Evolutionary conservation across 2,329 filamentous ascomycete genomes (phyloP), one percentile per base, ranked within the genome.

Genomic region (Ploettnerulaceae sp.): DNA sequence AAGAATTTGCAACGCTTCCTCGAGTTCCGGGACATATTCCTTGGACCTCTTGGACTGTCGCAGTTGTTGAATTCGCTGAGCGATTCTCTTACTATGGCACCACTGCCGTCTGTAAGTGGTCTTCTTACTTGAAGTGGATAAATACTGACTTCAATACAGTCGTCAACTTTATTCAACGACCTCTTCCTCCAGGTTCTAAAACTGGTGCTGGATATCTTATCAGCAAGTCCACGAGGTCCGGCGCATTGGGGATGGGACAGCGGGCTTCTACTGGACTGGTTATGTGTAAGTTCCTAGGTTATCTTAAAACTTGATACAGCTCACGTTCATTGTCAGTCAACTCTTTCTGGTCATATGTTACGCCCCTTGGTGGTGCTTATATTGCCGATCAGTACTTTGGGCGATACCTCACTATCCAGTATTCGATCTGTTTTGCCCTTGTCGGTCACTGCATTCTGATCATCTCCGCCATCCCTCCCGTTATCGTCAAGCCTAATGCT

Each of bases 21-120:
- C 77, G 79, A 57, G 75, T 84, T 20, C 77, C 79, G 8, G 81
- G 78, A n/a, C 35, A 24, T 5, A 56, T 57, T 24, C 55, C 55
- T 20, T 57, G 47, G 51, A 41, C 47, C n/a, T 54, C 48, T 6
- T 57, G 49, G 43, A 79, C 73, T 11, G 71, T 83, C 40, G 77
- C 75, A 1, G 76, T 82, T 54, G 72, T 82, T 39, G 79, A 83
- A 63, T 61, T 82, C 41, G 81, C 76, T 63, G 79, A 82, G 62
- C 72, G 79, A 15, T 82, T 82, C 59, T 76, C 75, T 3, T 83
- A 80, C 67, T 82, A 82, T 58, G 80, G 80, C 35, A 79, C 76
- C 4, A 77, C 74, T 14, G 72, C 74, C 43, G 71, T 81, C 24
- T 82, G 75, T 78, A 70, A 50, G 74, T 70, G 33, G 49, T 15